Evolutionary conservation across 345 rosid genomes (phyloP).

Genomic region (Dipteronia dyeriana): DNA sequence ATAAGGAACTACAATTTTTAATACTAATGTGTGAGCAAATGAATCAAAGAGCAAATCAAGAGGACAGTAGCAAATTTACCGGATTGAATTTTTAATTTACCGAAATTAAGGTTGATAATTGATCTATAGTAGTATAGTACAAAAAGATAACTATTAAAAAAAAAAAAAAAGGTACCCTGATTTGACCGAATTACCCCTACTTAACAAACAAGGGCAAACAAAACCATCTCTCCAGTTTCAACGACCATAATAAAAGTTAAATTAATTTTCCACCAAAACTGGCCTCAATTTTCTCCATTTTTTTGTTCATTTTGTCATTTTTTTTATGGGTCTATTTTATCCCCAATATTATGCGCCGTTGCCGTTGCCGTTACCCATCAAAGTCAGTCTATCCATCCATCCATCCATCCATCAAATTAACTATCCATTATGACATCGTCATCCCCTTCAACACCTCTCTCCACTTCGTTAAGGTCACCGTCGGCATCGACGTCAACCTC

Average conservation of each 20-base stretch:
- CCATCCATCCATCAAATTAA: slow-evolving; percentile 21
- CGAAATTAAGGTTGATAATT: slow-evolving; percentile 13
- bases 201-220: slow-evolving; percentile 29
- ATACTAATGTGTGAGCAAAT: neutral
- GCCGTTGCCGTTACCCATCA: slow-evolving; percentile 26
- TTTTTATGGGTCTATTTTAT: neutral
- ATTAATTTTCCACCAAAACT: slow-evolving; percentile 32
- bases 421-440: slow-evolving; percentile 43
- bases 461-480: slow-evolving; percentile 15
- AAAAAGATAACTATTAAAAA: neutral
- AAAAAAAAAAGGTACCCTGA: neutral
- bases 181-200: slow-evolving; percentile 27
- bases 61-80: neutral
- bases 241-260: slow-evolving; percentile 19
- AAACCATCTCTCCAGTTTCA: slow-evolving; percentile 9
- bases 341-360: slow-evolving; percentile 18
- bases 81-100: slow-evolving; percentile 20
- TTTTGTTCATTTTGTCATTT: neutral
- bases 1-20: neutral
- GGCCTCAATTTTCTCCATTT: slow-evolving; percentile 14
- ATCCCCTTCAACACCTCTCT: slow-evolving; percentile 22
- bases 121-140: slow-evolving; percentile 3
- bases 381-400: slow-evolving; percentile 25
- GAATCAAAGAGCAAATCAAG: neutral
- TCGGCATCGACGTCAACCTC: slow-evolving; percentile 45